Evolutionary conservation across 352 stramenopile species (phyloP), one percentile per base, ranked within the genome.

Genomic region (Globisporangium canariense): DNA sequence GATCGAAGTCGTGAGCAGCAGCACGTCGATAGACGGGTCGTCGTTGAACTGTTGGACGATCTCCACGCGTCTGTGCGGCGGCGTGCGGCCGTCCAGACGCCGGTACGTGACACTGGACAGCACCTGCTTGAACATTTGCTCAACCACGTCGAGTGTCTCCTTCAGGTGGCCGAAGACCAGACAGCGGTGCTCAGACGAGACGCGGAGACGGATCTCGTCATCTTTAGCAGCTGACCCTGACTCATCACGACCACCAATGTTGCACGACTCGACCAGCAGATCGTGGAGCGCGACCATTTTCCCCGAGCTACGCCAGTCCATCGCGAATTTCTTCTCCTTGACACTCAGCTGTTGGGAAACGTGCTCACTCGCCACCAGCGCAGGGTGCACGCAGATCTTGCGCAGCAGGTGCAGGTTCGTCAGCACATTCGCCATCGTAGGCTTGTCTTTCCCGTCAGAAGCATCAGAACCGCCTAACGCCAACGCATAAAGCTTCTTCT

Each of bases 91-190:
- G 77, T 99, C 97, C 1, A 99, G 72, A 0, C 97, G 81, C 20
- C 97, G 67, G 69, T 97, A 98, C 2, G 63, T 81, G 60, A 90
- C 55, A 77, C 30, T 45, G 52, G 89, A 71, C 67, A 97, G 74
- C 73, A 74, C 68, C 32, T 77, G 62, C 38, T 79, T 70, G 16
- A 99, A 64, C 78, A 97, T 90, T 59, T 88, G 67, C 74, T 98
- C 90, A 0, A 98, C 83, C 41, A 97, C 66, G 65, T 99, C 93
- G 8, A 99, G 70, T n/a, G 92, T 98, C 52, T 92, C 78, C 45
- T 85, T 90, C 49, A 98, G 85, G 51, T 99, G 96, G 16, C 89
- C 91, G 83, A 99, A 99, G 47, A 99, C 91, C 2, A 99, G 71
- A 62, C 90, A 98, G n/a, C 97, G 97, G 63, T 93, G 84, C 6